A percentile compares a stretch with the other conserved stretches of the same genome.
Conservation (phyloP, 352 stramenopile genomes). For the Phytophthora aleatoria region DNA sequence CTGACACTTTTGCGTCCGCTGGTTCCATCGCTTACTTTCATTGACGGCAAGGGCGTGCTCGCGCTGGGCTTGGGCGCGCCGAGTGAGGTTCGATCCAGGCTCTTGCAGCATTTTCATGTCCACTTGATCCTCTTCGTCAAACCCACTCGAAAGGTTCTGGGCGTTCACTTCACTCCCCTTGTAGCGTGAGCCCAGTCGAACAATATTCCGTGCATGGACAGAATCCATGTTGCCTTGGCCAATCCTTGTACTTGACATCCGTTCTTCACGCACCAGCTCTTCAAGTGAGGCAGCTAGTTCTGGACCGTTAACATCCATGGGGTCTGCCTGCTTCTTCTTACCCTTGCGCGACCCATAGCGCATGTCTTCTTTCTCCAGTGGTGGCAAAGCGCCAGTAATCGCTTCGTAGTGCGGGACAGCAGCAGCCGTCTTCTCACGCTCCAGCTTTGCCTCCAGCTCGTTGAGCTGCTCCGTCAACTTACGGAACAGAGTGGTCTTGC, state of each 20-base stretch:
- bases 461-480: conserved; percentile 82
- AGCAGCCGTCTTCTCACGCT: conserved; percentile 43
- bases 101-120: conserved; percentile 67
- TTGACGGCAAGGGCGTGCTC: conserved; percentile 57
- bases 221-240: conserved; percentile 72
- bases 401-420: conserved; percentile 68
- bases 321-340: conserved; percentile 56
- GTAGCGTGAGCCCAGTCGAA: conserved; percentile 76
- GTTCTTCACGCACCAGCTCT: conserved; percentile 81
- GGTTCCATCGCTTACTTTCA: conserved; percentile 73
- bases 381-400: conserved; percentile 59
- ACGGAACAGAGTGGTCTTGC: conserved; percentile 74
- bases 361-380: conserved; percentile 72
- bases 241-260: conserved; percentile 50
- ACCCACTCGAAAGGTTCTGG: conserved; percentile 70
- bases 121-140: conserved; percentile 84
- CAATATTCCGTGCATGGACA: conserved; percentile 70
- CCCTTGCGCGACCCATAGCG: conserved; percentile 61
- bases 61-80: conserved; percentile 55
- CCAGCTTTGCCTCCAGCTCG: conserved; percentile 69
- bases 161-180: conserved; percentile 69
- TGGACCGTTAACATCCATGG: conserved; percentile 16
- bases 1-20: conserved; percentile 66
- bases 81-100: conserved; percentile 57
- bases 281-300: conserved; percentile 55